A percentile compares a stretch with the other conserved stretches of the same genome.
phyloP scores from a whole-genome alignment of 1,284 basidiomycete species.

The Hemileia vastatrix region DNA sequence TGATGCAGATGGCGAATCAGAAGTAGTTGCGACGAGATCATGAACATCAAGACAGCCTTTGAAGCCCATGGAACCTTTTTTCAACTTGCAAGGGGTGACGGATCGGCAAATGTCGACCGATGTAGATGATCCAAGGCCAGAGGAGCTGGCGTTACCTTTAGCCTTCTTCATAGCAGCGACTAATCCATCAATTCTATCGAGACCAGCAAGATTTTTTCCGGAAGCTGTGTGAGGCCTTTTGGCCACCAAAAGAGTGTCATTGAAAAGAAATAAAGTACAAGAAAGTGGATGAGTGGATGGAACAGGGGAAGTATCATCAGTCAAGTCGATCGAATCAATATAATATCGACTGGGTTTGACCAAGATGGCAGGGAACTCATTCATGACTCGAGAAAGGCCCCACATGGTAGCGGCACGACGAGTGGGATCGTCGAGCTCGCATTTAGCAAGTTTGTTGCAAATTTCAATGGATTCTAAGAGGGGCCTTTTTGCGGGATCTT shows the following conservation, averaged over 20 bases:
- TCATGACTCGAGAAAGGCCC: conserved; percentile 71
- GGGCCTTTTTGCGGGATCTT: conserved; percentile 49
- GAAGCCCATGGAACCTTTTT: conserved; percentile 70
- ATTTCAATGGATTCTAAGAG: conserved; percentile 76
- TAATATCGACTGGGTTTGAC: conserved; percentile 77
- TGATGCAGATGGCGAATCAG: conserved; percentile 65
- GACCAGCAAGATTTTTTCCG: conserved; percentile 64
- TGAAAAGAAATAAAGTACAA: conserved; percentile 85
- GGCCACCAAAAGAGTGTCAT: conserved; percentile 83
- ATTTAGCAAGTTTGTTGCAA: conserved; percentile 80
- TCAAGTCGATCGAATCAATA: conserved; percentile 87
- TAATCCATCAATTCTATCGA: conserved; percentile 72
- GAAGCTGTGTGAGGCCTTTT: conserved; percentile 69
- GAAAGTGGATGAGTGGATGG: conserved; percentile 52
- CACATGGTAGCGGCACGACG: conserved; percentile 80
- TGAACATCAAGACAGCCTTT: conserved; percentile 76
- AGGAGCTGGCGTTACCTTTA: conserved; percentile 41
- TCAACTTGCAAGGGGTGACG: conserved; percentile 46
- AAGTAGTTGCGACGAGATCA: conserved; percentile 71
- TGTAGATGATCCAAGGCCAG: conserved; percentile 31
- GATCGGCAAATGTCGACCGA: conserved; percentile 50
- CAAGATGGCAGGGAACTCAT: conserved; percentile 75
- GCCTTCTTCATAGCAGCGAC: conserved; percentile 47
- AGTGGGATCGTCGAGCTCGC: conserved; percentile 84
- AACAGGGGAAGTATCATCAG: conserved; percentile 56